These are phyloP conservation scores for Trametes sanguinea DNA, from an alignment of 768 basidiomycete species.

Conservation along the genomic window DNA sequence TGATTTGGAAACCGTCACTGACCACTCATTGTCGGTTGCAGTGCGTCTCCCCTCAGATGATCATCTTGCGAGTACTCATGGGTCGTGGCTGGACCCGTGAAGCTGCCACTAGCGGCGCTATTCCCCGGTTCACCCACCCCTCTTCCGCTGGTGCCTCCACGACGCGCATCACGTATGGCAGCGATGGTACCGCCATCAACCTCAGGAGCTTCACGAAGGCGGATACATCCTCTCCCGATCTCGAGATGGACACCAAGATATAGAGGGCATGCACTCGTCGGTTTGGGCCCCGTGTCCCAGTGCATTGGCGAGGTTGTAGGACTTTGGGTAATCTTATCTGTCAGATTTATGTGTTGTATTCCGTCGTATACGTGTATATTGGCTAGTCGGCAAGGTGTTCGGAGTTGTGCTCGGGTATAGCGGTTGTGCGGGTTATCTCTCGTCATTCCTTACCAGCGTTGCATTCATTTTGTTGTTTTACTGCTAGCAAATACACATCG, in stretches of 20 bases:
- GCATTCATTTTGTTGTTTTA: neutral
- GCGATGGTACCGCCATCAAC: conserved; percentile 1
- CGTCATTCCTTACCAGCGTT: neutral
- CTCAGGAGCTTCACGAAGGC: conserved; percentile 10
- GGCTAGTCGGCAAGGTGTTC: too few species aligned
- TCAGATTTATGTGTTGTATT: too few species aligned
- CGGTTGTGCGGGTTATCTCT: too few species aligned
- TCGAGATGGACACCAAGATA: conserved; percentile 1
- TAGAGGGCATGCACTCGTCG: neutral
- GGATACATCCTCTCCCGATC: neutral
- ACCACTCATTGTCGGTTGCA: neutral
- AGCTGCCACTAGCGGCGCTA: neutral
- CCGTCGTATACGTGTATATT: too few species aligned
- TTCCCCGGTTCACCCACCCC: neutral
- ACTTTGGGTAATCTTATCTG: neutral
- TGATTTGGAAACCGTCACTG: too few species aligned
- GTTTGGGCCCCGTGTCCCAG: neutral
- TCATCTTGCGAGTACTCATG: conserved; percentile 19
- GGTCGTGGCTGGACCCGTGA: conserved; percentile 10
- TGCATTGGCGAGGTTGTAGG: neutral
- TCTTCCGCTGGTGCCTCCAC: neutral
- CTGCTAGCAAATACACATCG: too few species aligned
- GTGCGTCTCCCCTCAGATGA: conserved; percentile 24
- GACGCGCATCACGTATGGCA: conserved; percentile 1
- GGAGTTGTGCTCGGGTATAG: too few species aligned